A percentile compares a stretch with the other conserved stretches of the same genome.
Conservation (phyloP, 225 moss, liverwort and hornwort species). For the Physcomitrellopsis africana region DNA sequence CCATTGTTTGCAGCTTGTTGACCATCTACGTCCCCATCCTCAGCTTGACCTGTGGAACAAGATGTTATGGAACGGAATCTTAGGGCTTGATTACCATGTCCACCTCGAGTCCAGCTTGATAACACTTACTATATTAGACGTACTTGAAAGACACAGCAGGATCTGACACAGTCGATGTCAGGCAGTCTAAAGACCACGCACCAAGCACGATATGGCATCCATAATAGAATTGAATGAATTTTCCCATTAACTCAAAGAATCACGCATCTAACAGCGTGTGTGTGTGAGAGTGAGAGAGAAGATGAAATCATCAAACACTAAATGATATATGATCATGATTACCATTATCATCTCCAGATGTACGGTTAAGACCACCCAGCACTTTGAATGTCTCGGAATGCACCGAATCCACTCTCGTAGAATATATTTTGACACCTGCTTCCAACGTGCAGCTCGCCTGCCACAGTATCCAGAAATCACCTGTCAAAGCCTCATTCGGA, state of each 20-base stretch:
- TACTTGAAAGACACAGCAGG: conserved; percentile 24
- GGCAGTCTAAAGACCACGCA: not conserved
- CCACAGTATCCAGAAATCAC: conserved; percentile 23
- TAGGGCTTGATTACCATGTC: not conserved
- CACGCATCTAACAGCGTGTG: conserved; percentile 1
- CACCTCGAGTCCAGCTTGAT: conserved; percentile 13
- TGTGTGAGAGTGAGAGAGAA: not conserved
- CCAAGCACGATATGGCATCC: not conserved
- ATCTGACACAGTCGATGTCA: conserved; percentile 11
- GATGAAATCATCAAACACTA: not conserved
- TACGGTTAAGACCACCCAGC: conserved; percentile 86
- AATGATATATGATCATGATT: conserved; percentile 35
- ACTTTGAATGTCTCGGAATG: conserved; percentile 93
- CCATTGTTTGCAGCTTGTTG: conserved; percentile 43
- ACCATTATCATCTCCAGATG: conserved; percentile 53
- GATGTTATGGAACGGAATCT: conserved; percentile 11
- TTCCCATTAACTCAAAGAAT: conserved; percentile 1
- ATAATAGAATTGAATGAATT: not conserved
- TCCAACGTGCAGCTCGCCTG: conserved; percentile 99
- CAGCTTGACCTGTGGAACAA: conserved; percentile 34
- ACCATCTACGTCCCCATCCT: conserved; percentile 47
- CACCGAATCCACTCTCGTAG: conserved; percentile 94
- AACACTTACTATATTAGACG: conserved; percentile 5
- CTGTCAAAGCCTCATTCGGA: conserved; percentile 27
- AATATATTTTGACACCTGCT: conserved; percentile 97